A percentile compares a stretch with the other conserved stretches of the same genome.
phyloP scores from a whole-genome alignment of 1,139 yeast species.

The Taphrina betulina region DNA sequence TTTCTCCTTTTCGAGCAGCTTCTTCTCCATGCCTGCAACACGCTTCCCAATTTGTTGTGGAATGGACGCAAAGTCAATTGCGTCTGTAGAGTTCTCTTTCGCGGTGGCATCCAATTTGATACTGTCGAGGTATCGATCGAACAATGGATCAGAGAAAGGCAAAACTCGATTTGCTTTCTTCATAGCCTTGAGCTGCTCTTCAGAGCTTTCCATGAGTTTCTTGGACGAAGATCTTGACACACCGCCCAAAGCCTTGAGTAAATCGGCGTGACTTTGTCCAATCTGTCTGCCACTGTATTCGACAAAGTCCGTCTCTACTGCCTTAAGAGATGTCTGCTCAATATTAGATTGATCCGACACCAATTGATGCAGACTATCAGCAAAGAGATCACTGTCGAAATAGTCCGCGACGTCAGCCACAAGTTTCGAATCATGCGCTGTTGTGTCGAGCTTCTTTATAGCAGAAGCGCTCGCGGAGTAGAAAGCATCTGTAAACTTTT shows the following conservation, averaged over 20 bases:
- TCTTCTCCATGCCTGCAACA: conserved; percentile 31
- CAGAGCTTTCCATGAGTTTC: not conserved
- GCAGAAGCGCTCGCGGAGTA: conserved; percentile 12
- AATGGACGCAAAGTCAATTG: conserved; percentile 21
- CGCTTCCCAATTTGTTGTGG: conserved; percentile 28
- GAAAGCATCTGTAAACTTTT: conserved; percentile 1
- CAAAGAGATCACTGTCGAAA: conserved; percentile 2
- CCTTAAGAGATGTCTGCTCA: not conserved
- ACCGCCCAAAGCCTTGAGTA: conserved; percentile 5
- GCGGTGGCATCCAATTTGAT: conserved; percentile 14
- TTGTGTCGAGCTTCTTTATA: not conserved
- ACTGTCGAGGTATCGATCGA: conserved; percentile 6
- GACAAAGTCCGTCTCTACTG: not conserved
- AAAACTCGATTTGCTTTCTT: conserved; percentile 12
- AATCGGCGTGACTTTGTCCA: not conserved
- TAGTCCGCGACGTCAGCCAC: conserved; percentile 4
- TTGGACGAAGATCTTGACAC: not conserved
- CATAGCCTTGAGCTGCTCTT: not conserved
- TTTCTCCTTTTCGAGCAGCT: conserved; percentile 26
- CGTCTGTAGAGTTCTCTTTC: conserved; percentile 9
- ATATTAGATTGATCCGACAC: conserved; percentile 1
- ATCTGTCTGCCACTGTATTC: not conserved
- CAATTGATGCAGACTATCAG: not conserved
- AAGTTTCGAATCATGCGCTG: not conserved
- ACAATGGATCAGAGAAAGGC: conserved; percentile 24